Evolutionary conservation across 805 yeast genomes (phyloP), one percentile per base, ranked within the genome.

Genomic region (Candida sakaeoensis): DNA sequence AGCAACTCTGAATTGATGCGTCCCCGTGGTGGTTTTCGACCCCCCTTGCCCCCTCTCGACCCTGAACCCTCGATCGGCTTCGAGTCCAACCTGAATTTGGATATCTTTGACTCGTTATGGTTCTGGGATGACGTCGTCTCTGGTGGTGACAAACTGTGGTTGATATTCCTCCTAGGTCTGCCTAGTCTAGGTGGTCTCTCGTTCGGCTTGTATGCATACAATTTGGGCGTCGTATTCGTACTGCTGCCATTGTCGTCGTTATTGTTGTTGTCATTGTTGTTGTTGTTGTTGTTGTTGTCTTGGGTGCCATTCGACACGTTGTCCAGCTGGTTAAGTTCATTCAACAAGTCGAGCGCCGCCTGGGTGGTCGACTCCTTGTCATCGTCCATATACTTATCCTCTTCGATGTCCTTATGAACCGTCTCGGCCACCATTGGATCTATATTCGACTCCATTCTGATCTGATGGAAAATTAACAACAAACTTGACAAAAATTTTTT

Each of bases 61-160:
- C 70, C 70, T 1, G 69, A 69, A 0, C 70, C 70, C 36, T 55
- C 63, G 1, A 66, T 42, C 0, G 70, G 70, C 16, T 48, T 45
- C 13, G 50, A 44, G 47, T 64, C 68, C n/a, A 65, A 50, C 22
- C 70, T 44, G 38, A 64, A 65, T 44, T 55, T 57, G 29, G 65
- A 55, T 19, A 58, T 40, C 18, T 57, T 53, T 2, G 70, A 52
- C 37, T 58, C 55, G 18, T 55, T 59, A 36, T 48, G 52, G 45
- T 65, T 65, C 25, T 53, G 46, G 10, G 55, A 43, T 4, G 63
- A 48, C 6, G 49, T 35, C 16, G 52, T 45, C 13, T 51, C 45
- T 2, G 61, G 52, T 6, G 55, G 47, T 6, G 53, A 39, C 6
- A 50, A 37, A 6, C 41, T 47, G 18, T 48, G 51, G 1, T 50